Conservation (phyloP, 192 early-diverging fungal genomes). For the Rhizophagus clarus region DNA sequence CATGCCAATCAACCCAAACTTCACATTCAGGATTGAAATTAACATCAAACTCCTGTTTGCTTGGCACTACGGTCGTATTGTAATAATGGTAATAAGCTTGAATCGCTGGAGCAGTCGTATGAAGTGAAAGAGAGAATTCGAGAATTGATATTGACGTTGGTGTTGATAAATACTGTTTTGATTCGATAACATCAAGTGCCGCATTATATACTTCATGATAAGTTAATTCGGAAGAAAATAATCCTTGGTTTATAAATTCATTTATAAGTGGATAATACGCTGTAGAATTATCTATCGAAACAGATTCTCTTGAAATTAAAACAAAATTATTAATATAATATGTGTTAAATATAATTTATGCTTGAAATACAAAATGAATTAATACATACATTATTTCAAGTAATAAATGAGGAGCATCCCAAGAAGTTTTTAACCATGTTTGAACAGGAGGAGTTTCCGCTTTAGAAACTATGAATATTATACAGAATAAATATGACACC, state of each 20-base stretch:
- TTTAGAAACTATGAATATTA: neutral
- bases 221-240: slow-evolving; percentile 34
- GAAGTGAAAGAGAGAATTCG: slow-evolving; percentile 69
- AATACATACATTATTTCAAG: slow-evolving; percentile 73
- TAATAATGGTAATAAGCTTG: slow-evolving; percentile 85
- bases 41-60: slow-evolving; percentile 35
- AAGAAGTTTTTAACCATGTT: slow-evolving; percentile 52
- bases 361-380: neutral
- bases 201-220: slow-evolving; percentile 53
- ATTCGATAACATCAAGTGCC: slow-evolving; percentile 52
- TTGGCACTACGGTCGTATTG: slow-evolving; percentile 64
- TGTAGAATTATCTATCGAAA: slow-evolving; percentile 64
- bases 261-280: slow-evolving; percentile 66
- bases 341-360: neutral
- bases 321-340: neutral
- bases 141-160: slow-evolving; percentile 60
- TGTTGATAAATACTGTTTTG: slow-evolving; percentile 41
- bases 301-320: slow-evolving; percentile 56
- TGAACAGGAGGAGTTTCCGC: slow-evolving; percentile 51
- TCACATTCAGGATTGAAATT: slow-evolving; percentile 54
- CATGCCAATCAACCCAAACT: slow-evolving; percentile 72
- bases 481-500: neutral
- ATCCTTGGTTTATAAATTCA: slow-evolving; percentile 47
- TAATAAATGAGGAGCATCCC: slow-evolving; percentile 67
- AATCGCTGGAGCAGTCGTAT: slow-evolving; percentile 75